A percentile compares a stretch with the other conserved stretches of the same genome.
Conservation (phyloP, 2,329 filamentous ascomycete genomes). For the Xenoacremonium recifei region DNA sequence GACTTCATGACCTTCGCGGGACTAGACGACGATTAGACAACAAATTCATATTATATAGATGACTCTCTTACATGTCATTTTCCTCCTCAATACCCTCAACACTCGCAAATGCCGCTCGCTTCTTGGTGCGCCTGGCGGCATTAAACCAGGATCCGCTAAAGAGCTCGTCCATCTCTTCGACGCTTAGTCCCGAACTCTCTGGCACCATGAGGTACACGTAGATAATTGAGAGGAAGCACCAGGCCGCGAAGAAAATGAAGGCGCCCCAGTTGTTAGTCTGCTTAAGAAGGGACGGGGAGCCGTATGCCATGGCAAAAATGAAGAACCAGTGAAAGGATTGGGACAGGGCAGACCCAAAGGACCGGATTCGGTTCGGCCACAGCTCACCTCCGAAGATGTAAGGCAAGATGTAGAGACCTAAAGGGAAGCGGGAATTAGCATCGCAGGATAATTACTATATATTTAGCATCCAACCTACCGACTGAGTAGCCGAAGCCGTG, state of each 20-base stretch:
- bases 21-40: too few relatives aligned
- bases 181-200: conserved; percentile 34
- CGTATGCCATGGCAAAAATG: conserved; percentile 36
- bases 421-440: background rate
- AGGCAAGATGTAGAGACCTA: conserved; percentile 36
- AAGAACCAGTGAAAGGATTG: conserved; percentile 34
- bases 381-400: conserved; percentile 45
- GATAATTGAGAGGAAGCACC: conserved; percentile 34
- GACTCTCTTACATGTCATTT: too few relatives aligned
- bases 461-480: conserved; percentile 17
- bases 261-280: conserved; percentile 40
- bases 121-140: conserved; percentile 2
- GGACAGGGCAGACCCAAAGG: conserved; percentile 36
- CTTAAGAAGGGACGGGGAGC: conserved; percentile 32
- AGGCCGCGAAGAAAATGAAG: conserved; percentile 36
- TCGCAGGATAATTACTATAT: background rate
- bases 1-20: too few relatives aligned
- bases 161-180: conserved; percentile 38
- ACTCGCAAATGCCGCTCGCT: too few relatives aligned
- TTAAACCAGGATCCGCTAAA: conserved; percentile 32
- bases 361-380: conserved; percentile 44
- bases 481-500: conserved; percentile 45
- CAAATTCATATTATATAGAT: too few relatives aligned
- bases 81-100: too few relatives aligned
- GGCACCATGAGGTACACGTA: conserved; percentile 40